A percentile compares a stretch with the other conserved stretches of the same genome.
These are phyloP conservation scores for Bipolaris oryzae DNA, from an alignment of 2,329 filamentous ascomycete genomes.

Conservation along the genomic window DNA sequence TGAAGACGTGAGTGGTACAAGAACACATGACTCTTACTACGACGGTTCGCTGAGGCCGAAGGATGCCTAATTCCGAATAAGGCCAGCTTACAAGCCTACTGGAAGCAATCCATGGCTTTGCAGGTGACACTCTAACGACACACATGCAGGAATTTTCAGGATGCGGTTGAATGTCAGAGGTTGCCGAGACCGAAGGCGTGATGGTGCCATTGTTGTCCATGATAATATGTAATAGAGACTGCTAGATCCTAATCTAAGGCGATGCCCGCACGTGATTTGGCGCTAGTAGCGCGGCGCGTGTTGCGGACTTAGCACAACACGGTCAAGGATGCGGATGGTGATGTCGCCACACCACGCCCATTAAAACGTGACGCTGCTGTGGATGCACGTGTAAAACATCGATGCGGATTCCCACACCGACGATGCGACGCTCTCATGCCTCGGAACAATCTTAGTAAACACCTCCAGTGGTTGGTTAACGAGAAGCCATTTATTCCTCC, in stretches of 20 bases:
- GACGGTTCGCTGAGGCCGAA: not conserved
- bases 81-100: slow-evolving; percentile 1
- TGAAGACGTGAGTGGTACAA: not conserved
- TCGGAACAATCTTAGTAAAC: slow-evolving; percentile 55
- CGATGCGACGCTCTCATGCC: slow-evolving; percentile 52
- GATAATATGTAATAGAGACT: not conserved
- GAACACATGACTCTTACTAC: not conserved
- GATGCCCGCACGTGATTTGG: slow-evolving; percentile 35
- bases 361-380: slow-evolving; percentile 16
- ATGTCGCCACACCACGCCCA: slow-evolving; percentile 30
- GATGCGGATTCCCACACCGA: slow-evolving; percentile 26
- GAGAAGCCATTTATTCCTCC: slow-evolving; percentile 54
- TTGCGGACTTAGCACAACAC: slow-evolving; percentile 26
- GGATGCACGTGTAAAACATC: slow-evolving; percentile 30
- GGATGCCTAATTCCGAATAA: slow-evolving; percentile 5
- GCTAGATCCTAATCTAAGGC: slow-evolving; percentile 1
- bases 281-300: slow-evolving; percentile 32
- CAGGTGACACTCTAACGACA: not conserved
- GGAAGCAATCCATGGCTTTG: slow-evolving; percentile 7
- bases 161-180: not conserved
- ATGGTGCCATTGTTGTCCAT: not conserved
- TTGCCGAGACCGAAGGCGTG: not conserved
- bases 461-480: slow-evolving; percentile 56
- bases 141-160: not conserved
- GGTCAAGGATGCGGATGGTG: slow-evolving; percentile 17